phyloP scores from a whole-genome alignment of 2,329 filamentous ascomycete genomes.

The Aschersonia sp. region DNA sequence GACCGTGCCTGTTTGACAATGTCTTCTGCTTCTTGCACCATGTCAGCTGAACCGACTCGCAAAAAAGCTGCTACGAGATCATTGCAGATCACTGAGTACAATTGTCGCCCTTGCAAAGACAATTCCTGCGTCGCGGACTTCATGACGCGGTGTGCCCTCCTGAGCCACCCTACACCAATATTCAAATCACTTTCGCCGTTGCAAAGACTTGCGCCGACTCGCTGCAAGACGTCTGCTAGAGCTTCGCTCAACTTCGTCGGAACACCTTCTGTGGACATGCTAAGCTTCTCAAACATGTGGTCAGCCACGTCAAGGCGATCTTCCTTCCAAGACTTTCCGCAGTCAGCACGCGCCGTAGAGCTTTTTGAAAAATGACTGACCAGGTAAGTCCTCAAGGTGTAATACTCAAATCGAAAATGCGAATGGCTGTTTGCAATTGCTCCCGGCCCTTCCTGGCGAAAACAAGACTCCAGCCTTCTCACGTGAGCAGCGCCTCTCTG shows the following conservation, averaged over 20 bases:
- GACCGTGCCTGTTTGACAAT: slow-evolving; percentile 47
- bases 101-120: slow-evolving; percentile 44
- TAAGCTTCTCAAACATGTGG: slow-evolving; percentile 54
- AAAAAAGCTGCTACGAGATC: slow-evolving; percentile 42
- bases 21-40: slow-evolving; percentile 35
- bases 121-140: slow-evolving; percentile 36
- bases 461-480: neutral
- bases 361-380: slow-evolving; percentile 6
- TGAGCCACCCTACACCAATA: slow-evolving; percentile 57
- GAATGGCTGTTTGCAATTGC: neutral
- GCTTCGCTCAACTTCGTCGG: slow-evolving; percentile 40
- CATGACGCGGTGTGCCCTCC: slow-evolving; percentile 48
- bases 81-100: slow-evolving; percentile 54
- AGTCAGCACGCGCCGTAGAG: neutral
- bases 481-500: slow-evolving; percentile 37
- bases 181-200: slow-evolving; percentile 31
- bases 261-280: slow-evolving; percentile 20
- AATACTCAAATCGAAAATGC: slow-evolving; percentile 35
- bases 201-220: slow-evolving; percentile 52
- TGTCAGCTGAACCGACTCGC: slow-evolving; percentile 26
- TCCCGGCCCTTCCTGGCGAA: neutral
- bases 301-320: slow-evolving; percentile 62
- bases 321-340: slow-evolving; percentile 55
- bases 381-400: slow-evolving; percentile 51
- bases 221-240: slow-evolving; percentile 53